Conservation (phyloP, 768 basidiomycete genomes). For the Antrodiella citrinella region DNA sequence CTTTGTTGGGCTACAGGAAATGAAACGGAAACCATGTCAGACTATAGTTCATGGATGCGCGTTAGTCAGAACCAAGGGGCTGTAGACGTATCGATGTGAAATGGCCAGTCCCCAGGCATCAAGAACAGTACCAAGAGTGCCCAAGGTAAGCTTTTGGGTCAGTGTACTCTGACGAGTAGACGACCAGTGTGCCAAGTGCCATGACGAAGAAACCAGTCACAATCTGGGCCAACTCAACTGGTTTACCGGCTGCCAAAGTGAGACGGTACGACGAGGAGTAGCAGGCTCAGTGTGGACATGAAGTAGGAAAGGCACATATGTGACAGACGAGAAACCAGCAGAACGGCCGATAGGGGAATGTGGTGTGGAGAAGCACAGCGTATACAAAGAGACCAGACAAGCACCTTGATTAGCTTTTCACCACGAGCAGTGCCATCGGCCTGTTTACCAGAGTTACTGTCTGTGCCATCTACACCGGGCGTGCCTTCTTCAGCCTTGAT, state of each 20-base stretch:
- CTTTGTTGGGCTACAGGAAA: slow-evolving; percentile 83
- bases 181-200: no score
- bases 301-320: background rate
- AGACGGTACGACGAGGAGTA: background rate
- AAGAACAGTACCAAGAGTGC: no score
- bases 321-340: slow-evolving; percentile 10
- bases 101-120: no score
- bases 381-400: slow-evolving; percentile 18
- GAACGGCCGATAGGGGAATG: slow-evolving; percentile 40
- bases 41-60: no score
- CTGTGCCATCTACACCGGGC: slow-evolving; percentile 1
- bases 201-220: no score
- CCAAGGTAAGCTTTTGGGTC: no score
- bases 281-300: background rate
- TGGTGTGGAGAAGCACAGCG: slow-evolving; percentile 6
- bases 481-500: background rate
- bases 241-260: background rate
- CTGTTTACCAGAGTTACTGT: slow-evolving; percentile 4
- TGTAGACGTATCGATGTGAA: no score
- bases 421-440: slow-evolving; percentile 16
- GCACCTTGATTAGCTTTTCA: slow-evolving; percentile 27
- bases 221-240: background rate
- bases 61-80: no score
- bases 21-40: no score
- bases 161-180: no score